Percentiles rank a stretch among this genome's conserved stretches.
Evolutionary conservation across 2,329 filamentous ascomycete genomes (phyloP).

Genomic region (Exophiala calicioides): DNA sequence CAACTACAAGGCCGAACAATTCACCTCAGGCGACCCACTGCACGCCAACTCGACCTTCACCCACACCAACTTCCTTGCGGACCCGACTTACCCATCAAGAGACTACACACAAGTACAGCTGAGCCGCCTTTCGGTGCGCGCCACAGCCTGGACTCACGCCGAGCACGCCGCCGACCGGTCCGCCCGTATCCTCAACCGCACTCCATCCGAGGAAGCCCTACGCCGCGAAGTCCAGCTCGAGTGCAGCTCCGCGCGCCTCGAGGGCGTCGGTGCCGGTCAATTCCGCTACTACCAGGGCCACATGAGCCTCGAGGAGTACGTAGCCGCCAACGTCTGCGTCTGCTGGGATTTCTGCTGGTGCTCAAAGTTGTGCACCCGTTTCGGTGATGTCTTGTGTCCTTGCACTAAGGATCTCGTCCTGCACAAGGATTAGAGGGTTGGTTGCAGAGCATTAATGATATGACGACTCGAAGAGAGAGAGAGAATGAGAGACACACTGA

Average conservation of each 20-base stretch:
- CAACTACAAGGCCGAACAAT: not conserved
- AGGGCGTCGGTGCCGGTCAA: slow-evolving; percentile 27
- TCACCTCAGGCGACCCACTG: slow-evolving; percentile 16
- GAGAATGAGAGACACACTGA: no score
- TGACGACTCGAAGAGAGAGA: not conserved
- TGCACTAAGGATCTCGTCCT: slow-evolving; percentile 23
- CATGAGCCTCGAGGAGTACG: slow-evolving; percentile 30
- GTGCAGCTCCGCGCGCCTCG: slow-evolving; percentile 25
- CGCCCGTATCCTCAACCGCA: slow-evolving; percentile 7
- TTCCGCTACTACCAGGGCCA: slow-evolving; percentile 30
- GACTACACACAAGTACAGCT: slow-evolving; percentile 19
- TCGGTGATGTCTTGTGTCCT: slow-evolving; percentile 29
- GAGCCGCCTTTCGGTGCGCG: slow-evolving; percentile 12
- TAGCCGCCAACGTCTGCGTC: slow-evolving; percentile 24
- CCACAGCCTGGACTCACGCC: slow-evolving; percentile 13
- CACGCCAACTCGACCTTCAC: slow-evolving; percentile 24
- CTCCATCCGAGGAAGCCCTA: slow-evolving; percentile 15
- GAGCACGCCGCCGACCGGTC: slow-evolving; percentile 7
- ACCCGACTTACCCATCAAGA: slow-evolving; percentile 15
- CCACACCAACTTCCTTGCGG: slow-evolving; percentile 21
- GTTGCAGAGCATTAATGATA: no score
- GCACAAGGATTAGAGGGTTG: slow-evolving; percentile 11
- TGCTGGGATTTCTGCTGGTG: slow-evolving; percentile 31
- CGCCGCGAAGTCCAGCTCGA: slow-evolving; percentile 27
- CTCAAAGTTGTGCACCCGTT: slow-evolving; percentile 29